Percentiles rank a stretch among this genome's conserved stretches.
Conservation (phyloP, 2,329 filamentous ascomycete species). For the Penicillium verrucosum region DNA sequence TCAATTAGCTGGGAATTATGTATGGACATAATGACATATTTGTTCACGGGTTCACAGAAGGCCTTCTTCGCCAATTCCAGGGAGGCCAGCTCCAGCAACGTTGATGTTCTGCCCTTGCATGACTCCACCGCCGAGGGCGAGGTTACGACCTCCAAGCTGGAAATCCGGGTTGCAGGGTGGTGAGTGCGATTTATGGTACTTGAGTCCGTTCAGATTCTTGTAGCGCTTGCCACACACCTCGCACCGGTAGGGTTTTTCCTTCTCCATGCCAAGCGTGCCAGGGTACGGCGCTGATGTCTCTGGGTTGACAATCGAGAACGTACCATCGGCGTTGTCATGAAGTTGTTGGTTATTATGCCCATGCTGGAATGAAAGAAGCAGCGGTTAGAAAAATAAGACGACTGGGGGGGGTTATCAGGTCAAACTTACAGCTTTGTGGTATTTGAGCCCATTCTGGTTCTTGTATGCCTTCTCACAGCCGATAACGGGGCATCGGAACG, state of each 20-base stretch:
- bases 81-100: slow-evolving; percentile 48
- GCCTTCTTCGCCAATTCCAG: slow-evolving; percentile 46
- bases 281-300: slow-evolving; percentile 92
- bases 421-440: slow-evolving; percentile 63
- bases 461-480: slow-evolving; percentile 99
- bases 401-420: slow-evolving; percentile 25
- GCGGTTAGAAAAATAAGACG: slow-evolving; percentile 10
- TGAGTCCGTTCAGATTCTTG: slow-evolving; percentile 97
- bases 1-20: slow-evolving; percentile 29
- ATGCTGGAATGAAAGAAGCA: slow-evolving; percentile 51
- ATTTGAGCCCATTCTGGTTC: slow-evolving; percentile 98
- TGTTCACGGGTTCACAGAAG: slow-evolving; percentile 30
- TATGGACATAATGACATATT: slow-evolving; percentile 16
- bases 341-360: slow-evolving; percentile 96
- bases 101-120: slow-evolving; percentile 49
- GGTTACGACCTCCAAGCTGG: slow-evolving; percentile 49
- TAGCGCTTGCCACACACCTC: slow-evolving; percentile 97
- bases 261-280: slow-evolving; percentile 98
- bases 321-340: slow-evolving; percentile 94
- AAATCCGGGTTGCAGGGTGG: slow-evolving; percentile 86
- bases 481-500: slow-evolving; percentile 95
- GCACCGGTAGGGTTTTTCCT: slow-evolving; percentile 98
- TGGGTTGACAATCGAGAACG: slow-evolving; percentile 96
- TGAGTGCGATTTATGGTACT: slow-evolving; percentile 87
- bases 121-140: slow-evolving; percentile 42